A percentile compares a stretch with the other conserved stretches of the same genome.
phyloP scores from a whole-genome alignment of 176 grass and related monocot genomes.

The Urochloa ruziziensis region DNA sequence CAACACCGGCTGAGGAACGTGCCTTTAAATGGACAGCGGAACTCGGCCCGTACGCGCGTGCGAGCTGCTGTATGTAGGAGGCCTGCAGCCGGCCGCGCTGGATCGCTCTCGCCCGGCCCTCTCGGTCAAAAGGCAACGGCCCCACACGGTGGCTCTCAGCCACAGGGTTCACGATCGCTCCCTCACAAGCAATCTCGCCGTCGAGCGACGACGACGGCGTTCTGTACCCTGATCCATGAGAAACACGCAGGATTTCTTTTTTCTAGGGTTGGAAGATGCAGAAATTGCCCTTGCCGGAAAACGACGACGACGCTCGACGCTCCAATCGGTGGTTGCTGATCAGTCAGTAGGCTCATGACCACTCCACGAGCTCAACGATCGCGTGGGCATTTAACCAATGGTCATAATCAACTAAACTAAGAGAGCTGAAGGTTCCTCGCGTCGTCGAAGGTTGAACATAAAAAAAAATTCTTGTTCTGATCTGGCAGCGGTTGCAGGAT shows the following conservation, averaged over 20 bases:
- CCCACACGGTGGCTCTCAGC: not conserved
- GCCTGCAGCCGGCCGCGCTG: not conserved
- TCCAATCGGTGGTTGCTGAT: not conserved
- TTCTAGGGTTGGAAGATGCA: not conserved
- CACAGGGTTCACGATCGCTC: not conserved
- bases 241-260: not conserved
- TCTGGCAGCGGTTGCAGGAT: too few species aligned
- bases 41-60: not conserved
- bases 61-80: not conserved
- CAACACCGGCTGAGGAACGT: not conserved
- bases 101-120: not conserved
- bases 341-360: not conserved
- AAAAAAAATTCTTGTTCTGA: too few species aligned
- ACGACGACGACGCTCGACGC: too few species aligned
- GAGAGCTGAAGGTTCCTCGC: too few species aligned
- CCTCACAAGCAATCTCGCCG: not conserved
- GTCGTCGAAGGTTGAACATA: too few species aligned
- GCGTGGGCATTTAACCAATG: not conserved
- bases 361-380: not conserved
- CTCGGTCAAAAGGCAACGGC: not conserved
- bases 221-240: not conserved
- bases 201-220: too few species aligned
- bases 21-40: not conserved
- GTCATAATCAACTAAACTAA: too few species aligned
- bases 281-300: not conserved